Conservation (phyloP, 23 red algal species). For the Gracilaria vermiculophylla region DNA sequence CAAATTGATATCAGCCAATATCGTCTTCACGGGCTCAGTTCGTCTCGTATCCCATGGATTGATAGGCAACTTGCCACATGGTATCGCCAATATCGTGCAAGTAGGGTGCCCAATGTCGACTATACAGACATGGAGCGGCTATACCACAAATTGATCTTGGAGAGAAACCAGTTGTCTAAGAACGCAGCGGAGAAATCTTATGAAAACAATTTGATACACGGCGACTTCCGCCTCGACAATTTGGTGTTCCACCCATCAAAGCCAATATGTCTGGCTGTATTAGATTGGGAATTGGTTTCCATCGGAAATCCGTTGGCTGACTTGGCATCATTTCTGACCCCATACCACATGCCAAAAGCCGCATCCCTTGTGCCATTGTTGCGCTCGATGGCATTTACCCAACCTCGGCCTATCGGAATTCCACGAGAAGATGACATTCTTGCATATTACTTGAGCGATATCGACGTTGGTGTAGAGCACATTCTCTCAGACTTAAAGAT, state of each 20-base stretch:
- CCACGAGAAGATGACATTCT: constrained; percentile 61
- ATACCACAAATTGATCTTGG: constrained; percentile 1
- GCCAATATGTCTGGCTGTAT: constrained; percentile 57
- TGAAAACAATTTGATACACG: constrained; percentile 63
- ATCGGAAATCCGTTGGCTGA: constrained; percentile 72
- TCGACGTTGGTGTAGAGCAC: background rate
- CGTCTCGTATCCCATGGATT: constrained; percentile 40
- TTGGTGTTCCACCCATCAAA: constrained; percentile 58
- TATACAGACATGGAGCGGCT: constrained; percentile 57
- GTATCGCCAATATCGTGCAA: constrained; percentile 61
- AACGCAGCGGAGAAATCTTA: background rate
- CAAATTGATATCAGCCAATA: constrained; percentile 44
- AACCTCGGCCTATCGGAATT: constrained; percentile 48
- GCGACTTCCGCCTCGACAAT: constrained; percentile 86
- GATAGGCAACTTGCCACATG: constrained; percentile 71
- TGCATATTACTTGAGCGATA: constrained; percentile 20
- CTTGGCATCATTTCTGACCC: constrained; percentile 60
- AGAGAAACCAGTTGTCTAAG: background rate
- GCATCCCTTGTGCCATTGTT: constrained; percentile 14
- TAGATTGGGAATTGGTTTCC: constrained; percentile 90
- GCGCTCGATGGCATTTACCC: constrained; percentile 28
- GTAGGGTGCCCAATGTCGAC: constrained; percentile 13
- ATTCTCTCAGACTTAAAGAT: constrained; percentile 17
- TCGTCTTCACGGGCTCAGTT: constrained; percentile 21
- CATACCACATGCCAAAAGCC: constrained; percentile 41